Evolutionary conservation across 768 basidiomycete species (phyloP).

Genomic region (Jaapia argillacea): DNA sequence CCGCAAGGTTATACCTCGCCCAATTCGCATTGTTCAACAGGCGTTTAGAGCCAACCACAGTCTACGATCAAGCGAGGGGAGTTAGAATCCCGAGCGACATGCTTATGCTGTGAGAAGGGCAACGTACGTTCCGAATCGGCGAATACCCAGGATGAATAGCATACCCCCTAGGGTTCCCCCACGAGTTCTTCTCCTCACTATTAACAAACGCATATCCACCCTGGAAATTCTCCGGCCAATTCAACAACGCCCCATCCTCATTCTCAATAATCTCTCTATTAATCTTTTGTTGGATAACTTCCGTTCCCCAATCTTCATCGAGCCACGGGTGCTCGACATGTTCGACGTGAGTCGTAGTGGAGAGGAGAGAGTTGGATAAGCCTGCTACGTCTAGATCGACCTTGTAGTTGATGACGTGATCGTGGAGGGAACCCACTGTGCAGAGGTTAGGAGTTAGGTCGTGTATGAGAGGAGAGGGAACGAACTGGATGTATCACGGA

Average conservation of each 20-base stretch:
- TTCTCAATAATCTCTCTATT: slow-evolving; percentile 34
- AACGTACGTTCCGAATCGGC: slow-evolving; percentile 37
- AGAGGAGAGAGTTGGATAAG: slow-evolving; percentile 43
- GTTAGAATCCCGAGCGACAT: too few relatives aligned
- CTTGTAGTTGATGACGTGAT: slow-evolving; percentile 60
- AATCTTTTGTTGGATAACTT: slow-evolving; percentile 45
- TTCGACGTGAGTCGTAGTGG: slow-evolving; percentile 39
- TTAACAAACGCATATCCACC: slow-evolving; percentile 51
- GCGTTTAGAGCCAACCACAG: slow-evolving; percentile 49
- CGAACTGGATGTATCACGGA: slow-evolving; percentile 43
- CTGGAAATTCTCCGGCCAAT: slow-evolving; percentile 44
- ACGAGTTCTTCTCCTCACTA: slow-evolving; percentile 37
- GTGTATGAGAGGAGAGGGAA: background rate
- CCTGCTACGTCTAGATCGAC: slow-evolving; percentile 61
- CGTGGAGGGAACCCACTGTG: slow-evolving; percentile 55
- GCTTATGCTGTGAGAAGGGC: background rate
- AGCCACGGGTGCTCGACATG: slow-evolving; percentile 43
- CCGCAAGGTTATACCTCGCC: slow-evolving; percentile 53
- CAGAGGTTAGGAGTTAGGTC: background rate
- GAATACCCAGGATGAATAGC: slow-evolving; percentile 51
- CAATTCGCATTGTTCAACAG: slow-evolving; percentile 54
- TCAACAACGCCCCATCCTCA: slow-evolving; percentile 41
- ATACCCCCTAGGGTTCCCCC: slow-evolving; percentile 51
- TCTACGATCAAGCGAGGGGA: slow-evolving; percentile 25
- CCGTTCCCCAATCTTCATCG: slow-evolving; percentile 46